These are phyloP conservation scores for Podaxis mareebaensis DNA, from an alignment of 768 basidiomycete genomes.

Conservation along the genomic window DNA sequence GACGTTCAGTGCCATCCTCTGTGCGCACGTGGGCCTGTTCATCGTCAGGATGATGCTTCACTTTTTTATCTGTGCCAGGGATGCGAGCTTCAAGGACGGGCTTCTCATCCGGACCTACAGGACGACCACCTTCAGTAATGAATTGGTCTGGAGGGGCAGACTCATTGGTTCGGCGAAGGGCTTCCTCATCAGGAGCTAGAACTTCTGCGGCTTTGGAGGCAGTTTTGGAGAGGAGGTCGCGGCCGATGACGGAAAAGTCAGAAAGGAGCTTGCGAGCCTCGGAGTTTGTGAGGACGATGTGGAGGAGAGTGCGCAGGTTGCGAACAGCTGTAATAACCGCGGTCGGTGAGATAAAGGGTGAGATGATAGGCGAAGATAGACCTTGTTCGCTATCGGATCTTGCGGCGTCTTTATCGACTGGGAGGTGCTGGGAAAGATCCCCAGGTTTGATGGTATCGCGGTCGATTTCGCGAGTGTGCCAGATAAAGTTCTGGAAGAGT, in stretches of 20 bases:
- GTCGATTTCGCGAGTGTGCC: constrained; percentile 67
- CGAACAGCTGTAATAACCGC: constrained; percentile 53
- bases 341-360: background rate
- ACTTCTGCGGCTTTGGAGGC: constrained; percentile 69
- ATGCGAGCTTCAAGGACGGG: constrained; percentile 33
- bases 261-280: constrained; percentile 88
- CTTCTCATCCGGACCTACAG: constrained; percentile 31
- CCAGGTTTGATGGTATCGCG: constrained; percentile 25
- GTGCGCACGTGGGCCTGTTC: constrained; percentile 37
- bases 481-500: constrained; percentile 88
- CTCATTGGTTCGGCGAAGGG: constrained; percentile 65
- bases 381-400: constrained; percentile 65
- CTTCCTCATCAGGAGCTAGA: constrained; percentile 66
- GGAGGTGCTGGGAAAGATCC: constrained; percentile 29
- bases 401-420: constrained; percentile 56
- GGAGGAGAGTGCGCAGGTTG: constrained; percentile 86
- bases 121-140: constrained; percentile 44
- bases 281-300: constrained; percentile 88
- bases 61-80: constrained; percentile 31
- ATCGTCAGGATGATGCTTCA: constrained; percentile 50
- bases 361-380: constrained; percentile 24
- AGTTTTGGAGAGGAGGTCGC: constrained; percentile 79
- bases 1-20: constrained; percentile 33
- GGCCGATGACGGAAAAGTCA: constrained; percentile 75
- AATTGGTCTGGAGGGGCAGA: constrained; percentile 71